Conservation (phyloP, 2,329 filamentous ascomycete species). For the Alternaria brassicae region DNA sequence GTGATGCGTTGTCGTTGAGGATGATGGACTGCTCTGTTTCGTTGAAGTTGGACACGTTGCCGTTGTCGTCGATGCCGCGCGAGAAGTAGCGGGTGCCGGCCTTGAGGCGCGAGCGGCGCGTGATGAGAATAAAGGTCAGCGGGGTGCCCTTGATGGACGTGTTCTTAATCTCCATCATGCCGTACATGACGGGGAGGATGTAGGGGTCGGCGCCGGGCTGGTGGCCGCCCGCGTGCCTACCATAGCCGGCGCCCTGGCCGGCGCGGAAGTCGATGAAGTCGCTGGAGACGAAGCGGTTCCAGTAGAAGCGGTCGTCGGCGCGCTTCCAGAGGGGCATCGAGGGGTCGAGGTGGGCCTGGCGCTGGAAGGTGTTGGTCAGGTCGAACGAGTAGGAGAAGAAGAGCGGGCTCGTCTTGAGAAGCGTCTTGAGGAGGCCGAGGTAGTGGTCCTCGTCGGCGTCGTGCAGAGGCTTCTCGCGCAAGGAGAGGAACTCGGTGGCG, state of each 20-base stretch:
- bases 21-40: conserved; percentile 95
- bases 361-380: conserved; percentile 95
- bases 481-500: conserved; percentile 88
- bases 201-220: conserved; percentile 86
- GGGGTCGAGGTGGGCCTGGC: conserved; percentile 79
- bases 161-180: conserved; percentile 89
- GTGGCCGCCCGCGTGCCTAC: conserved; percentile 68
- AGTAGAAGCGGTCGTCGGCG: conserved; percentile 97
- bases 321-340: conserved; percentile 84
- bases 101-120: conserved; percentile 84
- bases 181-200: conserved; percentile 94
- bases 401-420: conserved; percentile 85
- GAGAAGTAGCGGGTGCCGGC: conserved; percentile 95
- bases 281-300: conserved; percentile 92
- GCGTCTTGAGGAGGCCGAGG: conserved; percentile 77
- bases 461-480: conserved; percentile 89
- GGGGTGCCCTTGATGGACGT: conserved; percentile 85
- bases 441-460: conserved; percentile 96
- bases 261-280: conserved; percentile 90
- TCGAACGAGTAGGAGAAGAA: conserved; percentile 99
- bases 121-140: conserved; percentile 86
- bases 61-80: conserved; percentile 88
- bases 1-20: conserved; percentile 78
- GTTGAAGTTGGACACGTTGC: conserved; percentile 98
- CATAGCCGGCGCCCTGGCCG: conserved; percentile 58